Percentiles rank a stretch among this genome's conserved stretches.
These are phyloP conservation scores for Fusarium tupiense DNA, from an alignment of 2,329 filamentous ascomycete genomes.

Conservation along the genomic window DNA sequence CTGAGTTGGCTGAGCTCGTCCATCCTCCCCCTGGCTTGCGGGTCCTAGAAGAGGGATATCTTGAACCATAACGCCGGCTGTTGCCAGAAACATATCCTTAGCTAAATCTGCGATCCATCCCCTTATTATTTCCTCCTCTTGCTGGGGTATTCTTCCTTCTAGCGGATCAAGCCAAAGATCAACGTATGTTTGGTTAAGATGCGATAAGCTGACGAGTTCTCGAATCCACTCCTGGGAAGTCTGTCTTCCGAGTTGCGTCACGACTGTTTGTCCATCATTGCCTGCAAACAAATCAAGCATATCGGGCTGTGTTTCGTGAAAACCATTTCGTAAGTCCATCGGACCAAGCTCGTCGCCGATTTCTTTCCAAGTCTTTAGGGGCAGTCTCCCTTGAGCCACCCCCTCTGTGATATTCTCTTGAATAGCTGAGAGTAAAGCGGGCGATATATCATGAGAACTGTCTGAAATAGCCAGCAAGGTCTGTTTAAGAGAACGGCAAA, in stretches of 20 bases:
- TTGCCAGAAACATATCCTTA: slow-evolving; percentile 48
- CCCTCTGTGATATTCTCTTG: slow-evolving; percentile 42
- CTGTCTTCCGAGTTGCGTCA: slow-evolving; percentile 45
- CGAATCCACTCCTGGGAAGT: slow-evolving; percentile 36
- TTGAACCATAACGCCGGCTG: slow-evolving; percentile 50
- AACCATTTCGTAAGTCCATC: not conserved
- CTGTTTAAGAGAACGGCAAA: slow-evolving; percentile 38
- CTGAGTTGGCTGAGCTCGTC: slow-evolving; percentile 16
- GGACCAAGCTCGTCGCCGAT: slow-evolving; percentile 27
- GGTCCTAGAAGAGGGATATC: slow-evolving; percentile 45
- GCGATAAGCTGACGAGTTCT: slow-evolving; percentile 41
- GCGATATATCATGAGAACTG: slow-evolving; percentile 41
- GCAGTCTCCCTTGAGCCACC: slow-evolving; percentile 37
- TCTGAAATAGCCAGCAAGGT: slow-evolving; percentile 22
- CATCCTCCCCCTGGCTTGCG: slow-evolving; percentile 4
- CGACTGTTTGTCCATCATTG: slow-evolving; percentile 41
- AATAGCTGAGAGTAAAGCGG: slow-evolving; percentile 41
- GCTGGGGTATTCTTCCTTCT: slow-evolving; percentile 35
- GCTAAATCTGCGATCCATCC: slow-evolving; percentile 48
- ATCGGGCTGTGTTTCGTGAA: slow-evolving; percentile 42
- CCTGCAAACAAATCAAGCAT: slow-evolving; percentile 44
- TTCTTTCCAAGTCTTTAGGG: slow-evolving; percentile 49
- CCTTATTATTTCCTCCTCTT: slow-evolving; percentile 38
- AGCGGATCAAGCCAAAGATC: slow-evolving; percentile 47
- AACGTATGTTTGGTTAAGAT: slow-evolving; percentile 43